phyloP scores from a whole-genome alignment of 805 yeast genomes.

The Hanseniaspora singularis region DNA sequence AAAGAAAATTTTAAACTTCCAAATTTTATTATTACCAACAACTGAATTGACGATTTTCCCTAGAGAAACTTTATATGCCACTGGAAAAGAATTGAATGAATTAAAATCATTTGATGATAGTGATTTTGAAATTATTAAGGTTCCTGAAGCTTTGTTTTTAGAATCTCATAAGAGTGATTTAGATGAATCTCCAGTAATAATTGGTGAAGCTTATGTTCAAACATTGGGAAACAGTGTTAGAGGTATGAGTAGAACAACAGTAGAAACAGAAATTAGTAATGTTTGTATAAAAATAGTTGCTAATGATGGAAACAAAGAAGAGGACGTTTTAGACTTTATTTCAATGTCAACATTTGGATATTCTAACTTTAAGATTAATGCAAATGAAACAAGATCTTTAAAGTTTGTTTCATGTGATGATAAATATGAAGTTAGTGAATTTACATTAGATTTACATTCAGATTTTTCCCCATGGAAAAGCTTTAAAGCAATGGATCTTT shows the following conservation, averaged over 20 bases:
- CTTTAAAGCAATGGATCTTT: constrained; percentile 16
- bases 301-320: constrained; percentile 16
- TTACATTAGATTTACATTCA: constrained; percentile 22
- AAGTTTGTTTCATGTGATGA: constrained; percentile 19
- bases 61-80: constrained; percentile 49
- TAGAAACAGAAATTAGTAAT: constrained; percentile 33
- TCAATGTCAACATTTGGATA: constrained; percentile 79
- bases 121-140: constrained; percentile 24
- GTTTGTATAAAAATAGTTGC: constrained; percentile 39
- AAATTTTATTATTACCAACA: constrained; percentile 49
- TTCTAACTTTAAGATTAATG: constrained; percentile 46
- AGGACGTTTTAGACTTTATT: constrained; percentile 39
- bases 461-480: constrained; percentile 21
- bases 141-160: constrained; percentile 37
- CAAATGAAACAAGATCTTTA: constrained; percentile 16
- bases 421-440: constrained; percentile 20
- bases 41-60: constrained; percentile 33
- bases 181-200: constrained; percentile 1
- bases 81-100: constrained; percentile 31
- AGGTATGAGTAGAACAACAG: constrained; percentile 19
- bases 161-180: constrained; percentile 17
- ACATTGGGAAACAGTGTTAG: constrained; percentile 28
- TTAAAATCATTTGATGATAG: constrained; percentile 23
- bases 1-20: constrained; percentile 36
- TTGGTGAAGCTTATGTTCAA: constrained; percentile 57